Percentiles rank a stretch among this genome's conserved stretches.
phyloP scores from a whole-genome alignment of 2,329 filamentous ascomycete genomes.

The Microsporum ferrugineum region DNA sequence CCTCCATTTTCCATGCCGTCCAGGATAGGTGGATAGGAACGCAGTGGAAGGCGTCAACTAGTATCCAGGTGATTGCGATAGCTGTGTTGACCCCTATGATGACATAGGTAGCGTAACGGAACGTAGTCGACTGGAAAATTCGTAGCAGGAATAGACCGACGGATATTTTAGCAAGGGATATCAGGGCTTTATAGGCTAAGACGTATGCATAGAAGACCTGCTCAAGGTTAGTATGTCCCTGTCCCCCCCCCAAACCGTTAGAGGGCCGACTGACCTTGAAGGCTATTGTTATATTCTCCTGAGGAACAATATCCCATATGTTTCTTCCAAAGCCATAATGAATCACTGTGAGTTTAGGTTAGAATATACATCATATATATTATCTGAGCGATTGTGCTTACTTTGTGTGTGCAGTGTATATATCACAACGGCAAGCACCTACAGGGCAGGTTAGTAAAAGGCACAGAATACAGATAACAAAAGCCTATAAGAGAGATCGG shows the following conservation, averaged over 20 bases:
- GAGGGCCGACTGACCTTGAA: conserved; percentile 11
- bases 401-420: not conserved
- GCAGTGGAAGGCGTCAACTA: conserved; percentile 16
- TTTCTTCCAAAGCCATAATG: conserved; percentile 16
- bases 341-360: not conserved
- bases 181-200: conserved; percentile 16
- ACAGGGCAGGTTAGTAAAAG: not conserved
- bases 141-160: conserved; percentile 19
- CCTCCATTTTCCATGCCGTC: conserved; percentile 14
- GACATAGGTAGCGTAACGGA: conserved; percentile 14
- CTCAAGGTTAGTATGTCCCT: not conserved
- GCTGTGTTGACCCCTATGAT: conserved; percentile 17
- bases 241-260: not conserved
- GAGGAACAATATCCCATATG: conserved; percentile 16
- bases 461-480: not conserved
- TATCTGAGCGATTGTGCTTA: not conserved
- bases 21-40: conserved; percentile 17
- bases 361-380: not conserved
- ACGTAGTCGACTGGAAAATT: conserved; percentile 15
- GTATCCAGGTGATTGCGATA: conserved; percentile 16
- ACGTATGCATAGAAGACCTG: conserved; percentile 15
- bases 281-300: conserved; percentile 15
- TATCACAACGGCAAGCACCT: not conserved
- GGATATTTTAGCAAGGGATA: conserved; percentile 19
- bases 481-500: not conserved